Evolutionary conservation across 2,329 filamentous ascomycete genomes (phyloP).

Genomic region (Colletotrichum tofieldiae): DNA sequence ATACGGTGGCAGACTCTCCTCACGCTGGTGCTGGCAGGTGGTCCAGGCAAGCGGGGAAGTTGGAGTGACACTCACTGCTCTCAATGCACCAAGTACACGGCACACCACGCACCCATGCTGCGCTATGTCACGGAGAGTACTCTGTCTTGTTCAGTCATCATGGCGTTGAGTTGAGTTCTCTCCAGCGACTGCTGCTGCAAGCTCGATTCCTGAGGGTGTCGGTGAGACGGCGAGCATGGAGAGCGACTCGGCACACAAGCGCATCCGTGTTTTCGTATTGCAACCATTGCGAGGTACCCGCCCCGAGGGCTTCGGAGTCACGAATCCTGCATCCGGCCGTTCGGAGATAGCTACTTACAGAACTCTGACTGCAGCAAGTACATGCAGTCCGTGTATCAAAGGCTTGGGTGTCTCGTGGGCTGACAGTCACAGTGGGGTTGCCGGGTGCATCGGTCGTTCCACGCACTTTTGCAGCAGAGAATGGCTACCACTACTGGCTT

Average conservation of each 20-base stretch:
- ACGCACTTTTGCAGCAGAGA: slow-evolving; percentile 19
- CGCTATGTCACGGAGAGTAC: neutral
- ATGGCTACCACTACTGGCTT: neutral
- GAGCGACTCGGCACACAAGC: slow-evolving; percentile 1
- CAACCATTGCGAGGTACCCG: slow-evolving; percentile 25
- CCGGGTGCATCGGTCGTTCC: slow-evolving; percentile 35
- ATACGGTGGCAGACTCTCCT: neutral
- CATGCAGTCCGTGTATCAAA: slow-evolving; percentile 40
- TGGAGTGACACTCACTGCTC: slow-evolving; percentile 7
- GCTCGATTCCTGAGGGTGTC: slow-evolving; percentile 6
- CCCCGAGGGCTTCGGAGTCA: slow-evolving; percentile 37
- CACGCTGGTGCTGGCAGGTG: neutral
- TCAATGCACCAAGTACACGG: neutral
- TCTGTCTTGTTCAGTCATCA: neutral
- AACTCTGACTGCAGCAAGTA: slow-evolving; percentile 39
- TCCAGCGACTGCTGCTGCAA: neutral
- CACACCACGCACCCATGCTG: neutral
- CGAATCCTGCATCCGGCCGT: slow-evolving; percentile 42
- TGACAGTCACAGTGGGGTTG: slow-evolving; percentile 37
- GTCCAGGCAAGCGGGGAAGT: slow-evolving; percentile 10
- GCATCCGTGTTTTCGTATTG: slow-evolving; percentile 27
- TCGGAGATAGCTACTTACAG: slow-evolving; percentile 43
- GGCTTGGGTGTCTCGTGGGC: slow-evolving; percentile 41
- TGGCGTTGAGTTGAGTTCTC: neutral
- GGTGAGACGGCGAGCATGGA: slow-evolving; percentile 17